phyloP scores from a whole-genome alignment of 495 filamentous ascomycete genomes.

The Penicillium soppii region DNA sequence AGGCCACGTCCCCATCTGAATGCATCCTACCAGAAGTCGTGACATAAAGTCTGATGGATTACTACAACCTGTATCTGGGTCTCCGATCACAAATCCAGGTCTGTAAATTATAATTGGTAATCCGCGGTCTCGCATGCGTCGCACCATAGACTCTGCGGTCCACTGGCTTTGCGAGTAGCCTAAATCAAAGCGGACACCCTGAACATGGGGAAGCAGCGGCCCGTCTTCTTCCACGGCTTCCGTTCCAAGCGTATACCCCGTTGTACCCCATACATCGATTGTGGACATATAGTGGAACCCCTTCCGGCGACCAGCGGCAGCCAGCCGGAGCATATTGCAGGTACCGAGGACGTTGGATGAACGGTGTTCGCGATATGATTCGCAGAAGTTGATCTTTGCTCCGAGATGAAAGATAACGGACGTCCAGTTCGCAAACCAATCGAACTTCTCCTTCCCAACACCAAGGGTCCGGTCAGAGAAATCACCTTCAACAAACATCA shows the following conservation, averaged over 20 bases:
- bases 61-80: conserved; percentile 11
- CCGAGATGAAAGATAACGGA: conserved; percentile 21
- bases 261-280: conserved; percentile 11
- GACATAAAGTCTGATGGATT: conserved; percentile 28
- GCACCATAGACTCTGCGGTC: conserved; percentile 21
- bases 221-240: conserved; percentile 13
- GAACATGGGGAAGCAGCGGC: conserved; percentile 2
- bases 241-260: conserved; percentile 5
- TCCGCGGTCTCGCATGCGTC: conserved; percentile 9
- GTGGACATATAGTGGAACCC: conserved; percentile 23
- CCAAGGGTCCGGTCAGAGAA: conserved; percentile 4
- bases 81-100: conserved; percentile 22
- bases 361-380: conserved; percentile 17
- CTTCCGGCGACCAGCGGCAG: conserved; percentile 11
- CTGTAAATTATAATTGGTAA: conserved; percentile 23
- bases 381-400: conserved; percentile 21
- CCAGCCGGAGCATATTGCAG: conserved; percentile 12
- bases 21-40: conserved; percentile 19
- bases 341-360: conserved; percentile 21
- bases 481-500: conserved; percentile 13
- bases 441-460: neutral
- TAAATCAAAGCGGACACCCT: conserved; percentile 11
- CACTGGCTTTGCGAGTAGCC: conserved; percentile 26
- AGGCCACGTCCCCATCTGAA: conserved; percentile 17
- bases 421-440: conserved; percentile 4